Evolutionary conservation across 106 monocot genomes (phyloP), one percentile per base, ranked within the genome.

Genomic region (Platanthera zijinensis): DNA sequence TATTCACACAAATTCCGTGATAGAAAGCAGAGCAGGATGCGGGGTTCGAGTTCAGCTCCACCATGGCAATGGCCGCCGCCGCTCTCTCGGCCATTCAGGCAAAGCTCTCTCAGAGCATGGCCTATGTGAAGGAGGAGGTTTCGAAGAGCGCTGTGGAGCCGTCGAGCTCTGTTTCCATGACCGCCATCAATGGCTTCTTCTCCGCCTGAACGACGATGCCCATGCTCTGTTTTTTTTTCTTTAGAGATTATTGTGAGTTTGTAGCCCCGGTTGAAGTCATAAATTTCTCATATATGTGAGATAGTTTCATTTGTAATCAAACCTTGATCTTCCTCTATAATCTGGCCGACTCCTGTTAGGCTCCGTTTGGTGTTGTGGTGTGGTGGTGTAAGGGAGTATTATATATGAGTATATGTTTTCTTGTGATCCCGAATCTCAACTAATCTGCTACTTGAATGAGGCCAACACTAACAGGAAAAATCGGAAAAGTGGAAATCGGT

Each of bases 121-220:
- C 15, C 7, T 72, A 10, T 30, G 8, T 21, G 8, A 54, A 68
- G 83, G 80, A 67, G 0, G 75, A n/a, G 18, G 8, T 69, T 46
- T 13, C 46, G 46, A 45, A 48, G 74, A 74, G 49, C 21, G 74
- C 69, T 49, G 1, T 12, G 69, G 69, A 77, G 14, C 84, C 87
- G 14, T 68, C 25, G 54, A 84, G 71, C 56, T 68, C 75, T 22
- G 4, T 83, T 57, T 78, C 75, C 0, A 10, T 84, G 25, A 83
- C 87, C 18, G 84, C 81, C 67, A 72, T 78, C 15, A 77, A 81
- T 46, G 83, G 87, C 6, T 48, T 87, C 78, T 87, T 87, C 81
- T 84, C 87, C 8, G 87, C 87, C 51, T 87, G 77, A 80, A 53
- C 13, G 19, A 59, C n/a, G 10, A n/a, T n/a, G n/a, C n/a, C n/a